Evolutionary conservation across 2,329 filamentous ascomycete species (phyloP), one percentile per base, ranked within the genome.

Genomic region (Hypoxylon sp.): DNA sequence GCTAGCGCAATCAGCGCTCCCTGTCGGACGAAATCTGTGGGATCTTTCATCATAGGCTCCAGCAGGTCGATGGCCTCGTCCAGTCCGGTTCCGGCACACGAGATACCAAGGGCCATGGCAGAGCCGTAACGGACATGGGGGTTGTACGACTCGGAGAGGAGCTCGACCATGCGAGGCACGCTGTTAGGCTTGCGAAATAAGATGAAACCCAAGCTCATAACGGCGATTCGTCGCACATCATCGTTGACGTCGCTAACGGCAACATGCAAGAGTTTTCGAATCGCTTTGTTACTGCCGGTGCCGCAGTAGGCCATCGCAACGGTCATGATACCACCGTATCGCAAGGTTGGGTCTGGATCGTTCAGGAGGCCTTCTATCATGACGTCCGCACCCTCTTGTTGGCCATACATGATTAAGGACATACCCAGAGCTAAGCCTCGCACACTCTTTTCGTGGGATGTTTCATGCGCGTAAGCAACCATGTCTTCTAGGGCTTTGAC

Each of bases 21-120:
- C 80, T 99, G 96, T 72, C 96, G 91, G 54, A 99, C 96, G 77
- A 99, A 99, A 81, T 99, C 96, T 62, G 94, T 97, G 6, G 96
- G 96, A 73, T 99, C 96, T 84, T 98, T 99, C 84, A 97, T 94
- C 96, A 99, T 99, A 16, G 96, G 96, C 82, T 99, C 96, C 3
- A 99, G 86, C 16, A 99, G 85, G 74, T 99, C 96, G 67, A 98
- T 96, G 20, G 96, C 96, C 80, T 99, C 96, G 68, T 97, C 93
- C 28, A 98, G 85, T 12, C 96, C 96, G 54, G 96, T 99, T 49
- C 96, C 96, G 24, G 96, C 96, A 74, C 96, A 99, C 24, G 96
- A 97, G 74, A 99, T 99, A 80, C 96, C 96, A 11, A 99, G 87
- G 44, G 96, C 96, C 93, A 99, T 97, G 55, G 96, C 96, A 18